These are phyloP conservation scores for Fusarium pilosicola DNA, from an alignment of 2,329 filamentous ascomycete genomes.

Conservation along the genomic window DNA sequence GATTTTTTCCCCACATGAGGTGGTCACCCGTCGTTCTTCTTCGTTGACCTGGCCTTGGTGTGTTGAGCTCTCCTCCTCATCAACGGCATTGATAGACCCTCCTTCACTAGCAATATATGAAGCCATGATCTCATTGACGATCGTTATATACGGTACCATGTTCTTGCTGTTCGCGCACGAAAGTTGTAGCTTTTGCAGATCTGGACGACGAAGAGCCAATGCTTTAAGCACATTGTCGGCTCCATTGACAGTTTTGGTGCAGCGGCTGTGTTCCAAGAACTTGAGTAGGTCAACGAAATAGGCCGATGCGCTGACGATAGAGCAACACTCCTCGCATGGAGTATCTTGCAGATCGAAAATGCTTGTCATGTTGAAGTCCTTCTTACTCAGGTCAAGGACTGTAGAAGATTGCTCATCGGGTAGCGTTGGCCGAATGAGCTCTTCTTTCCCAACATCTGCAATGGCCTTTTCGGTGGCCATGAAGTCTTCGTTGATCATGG, in stretches of 20 bases:
- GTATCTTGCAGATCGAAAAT: neutral
- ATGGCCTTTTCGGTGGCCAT: neutral
- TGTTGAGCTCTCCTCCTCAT: neutral
- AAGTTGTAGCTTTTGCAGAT: neutral
- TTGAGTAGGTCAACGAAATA: neutral
- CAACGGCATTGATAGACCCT: neutral
- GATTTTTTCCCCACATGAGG: neutral
- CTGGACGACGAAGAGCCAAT: neutral
- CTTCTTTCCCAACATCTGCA: neutral
- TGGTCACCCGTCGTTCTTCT: no score
- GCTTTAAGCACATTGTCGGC: neutral
- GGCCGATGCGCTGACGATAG: neutral
- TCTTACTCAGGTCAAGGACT: neutral
- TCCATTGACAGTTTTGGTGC: neutral
- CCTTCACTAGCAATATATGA: neutral
- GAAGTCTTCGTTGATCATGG: neutral
- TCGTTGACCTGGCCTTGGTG: no score
- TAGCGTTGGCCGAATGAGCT: neutral
- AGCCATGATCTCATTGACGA: neutral
- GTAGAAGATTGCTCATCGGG: neutral
- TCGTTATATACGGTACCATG: neutral
- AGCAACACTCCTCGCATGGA: neutral
- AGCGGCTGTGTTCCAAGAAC: neutral
- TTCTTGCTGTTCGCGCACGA: neutral
- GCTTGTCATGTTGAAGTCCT: neutral